Evolutionary conservation across 2,329 filamentous ascomycete genomes (phyloP), one percentile per base, ranked within the genome.

Genomic region (Exophiala calicioides): DNA sequence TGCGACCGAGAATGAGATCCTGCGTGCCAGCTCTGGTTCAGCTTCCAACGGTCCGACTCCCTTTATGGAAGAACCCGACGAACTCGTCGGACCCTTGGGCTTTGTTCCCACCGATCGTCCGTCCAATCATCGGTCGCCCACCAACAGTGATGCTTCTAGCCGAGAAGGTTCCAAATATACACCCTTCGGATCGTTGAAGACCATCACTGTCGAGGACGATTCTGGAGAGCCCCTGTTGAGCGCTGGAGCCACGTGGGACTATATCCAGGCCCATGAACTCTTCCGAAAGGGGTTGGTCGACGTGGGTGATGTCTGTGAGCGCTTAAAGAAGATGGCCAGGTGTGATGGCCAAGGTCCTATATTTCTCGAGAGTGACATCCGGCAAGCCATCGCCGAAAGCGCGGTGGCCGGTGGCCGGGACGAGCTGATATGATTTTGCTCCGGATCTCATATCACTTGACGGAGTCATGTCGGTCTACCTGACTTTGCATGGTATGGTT

Each of bases 311-410:
- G 86, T 96, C 23, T 90, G 85, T 64, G 86, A 93, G 61, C 76
- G 82, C 9, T 72, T 97, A 42, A 90, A 88, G 71, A 75, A 77
- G 13, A 72, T 80, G 60, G 87, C 88, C 13, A 81, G 84, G 60
- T 95, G 90, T 64, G 87, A 96, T 67, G 90, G 90, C 2, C 85
- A 89, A 62, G 86, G 90, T 0, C 90, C 90, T 2, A 90, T 93
- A 30, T 95, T 95, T 59, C 84, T 86, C 52, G 90, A 95, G 66
- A 71, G 78, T 18, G 80, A 81, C 33, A 84, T 97, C 12, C 67
- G 82, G 32, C 72, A 76, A 52, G 88, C 88, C 12, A 90, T 97
- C 55, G 80, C 88, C 65, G 79, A 85, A 60, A 91, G 89, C 61
- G 84, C 86, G 21, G 82, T 84, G 16, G 83, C 81, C 58, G 86